Evolutionary conservation across 441 rosid genomes (phyloP).

Genomic region (Croton setiger): DNA sequence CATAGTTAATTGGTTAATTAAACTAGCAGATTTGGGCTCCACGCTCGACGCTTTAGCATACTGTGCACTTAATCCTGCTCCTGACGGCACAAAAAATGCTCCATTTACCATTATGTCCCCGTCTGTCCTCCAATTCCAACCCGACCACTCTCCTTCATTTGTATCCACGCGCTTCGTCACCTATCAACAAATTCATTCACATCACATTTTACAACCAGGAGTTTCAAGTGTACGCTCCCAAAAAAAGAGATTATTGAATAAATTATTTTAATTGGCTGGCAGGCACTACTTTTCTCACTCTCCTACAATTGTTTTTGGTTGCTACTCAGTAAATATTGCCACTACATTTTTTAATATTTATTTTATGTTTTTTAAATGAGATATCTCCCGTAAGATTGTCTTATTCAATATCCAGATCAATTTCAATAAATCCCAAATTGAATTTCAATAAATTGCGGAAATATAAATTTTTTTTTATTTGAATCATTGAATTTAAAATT

Average conservation of each 20-base stretch:
- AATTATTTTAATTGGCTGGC: constrained; percentile 21
- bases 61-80: constrained; percentile 54
- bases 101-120: constrained; percentile 92
- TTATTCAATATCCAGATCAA: too few species aligned
- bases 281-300: constrained; percentile 34
- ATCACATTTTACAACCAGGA: too few species aligned
- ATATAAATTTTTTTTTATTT: too few species aligned
- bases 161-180: constrained; percentile 95
- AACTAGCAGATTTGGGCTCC: constrained; percentile 62
- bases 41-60: constrained; percentile 74
- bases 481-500: too few species aligned
- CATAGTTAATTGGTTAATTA: constrained; percentile 59
- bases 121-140: constrained; percentile 95
- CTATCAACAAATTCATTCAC: constrained; percentile 26
- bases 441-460: too few species aligned
- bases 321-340: too few species aligned
- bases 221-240: neutral
- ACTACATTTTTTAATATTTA: too few species aligned
- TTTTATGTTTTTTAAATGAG: too few species aligned
- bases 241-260: neutral
- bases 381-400: too few species aligned
- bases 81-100: constrained; percentile 93
- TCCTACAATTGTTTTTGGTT: too few species aligned
- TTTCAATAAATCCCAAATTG: too few species aligned
- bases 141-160: constrained; percentile 60